phyloP scores from a whole-genome alignment of 2,329 filamentous ascomycete genomes.

The Didymella pinodella region DNA sequence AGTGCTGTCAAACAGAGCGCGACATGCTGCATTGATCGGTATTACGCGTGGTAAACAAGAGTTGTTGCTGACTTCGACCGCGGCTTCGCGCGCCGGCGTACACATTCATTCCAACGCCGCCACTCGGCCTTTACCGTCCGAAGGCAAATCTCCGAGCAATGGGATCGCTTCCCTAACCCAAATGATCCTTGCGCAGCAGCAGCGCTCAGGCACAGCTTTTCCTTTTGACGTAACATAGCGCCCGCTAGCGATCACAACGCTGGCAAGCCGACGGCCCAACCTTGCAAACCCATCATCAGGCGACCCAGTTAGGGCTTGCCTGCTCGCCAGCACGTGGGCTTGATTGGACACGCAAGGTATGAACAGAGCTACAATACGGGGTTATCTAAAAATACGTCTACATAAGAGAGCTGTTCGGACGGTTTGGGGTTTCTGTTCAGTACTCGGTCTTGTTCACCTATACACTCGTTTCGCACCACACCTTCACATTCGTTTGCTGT shows the following conservation, averaged over 20 bases:
- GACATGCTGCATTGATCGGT: background rate
- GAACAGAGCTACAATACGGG: conserved; percentile 26
- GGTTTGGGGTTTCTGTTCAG: background rate
- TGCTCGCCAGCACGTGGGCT: conserved; percentile 10
- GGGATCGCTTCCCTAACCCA: conserved; percentile 4
- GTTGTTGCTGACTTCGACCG: background rate
- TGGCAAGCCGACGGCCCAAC: conserved; percentile 12
- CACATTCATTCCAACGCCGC: conserved; percentile 15
- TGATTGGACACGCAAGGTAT: conserved; percentile 26
- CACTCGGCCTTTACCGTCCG: conserved; percentile 6
- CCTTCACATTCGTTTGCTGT: conserved; percentile 12
- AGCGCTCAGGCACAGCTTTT: conserved; percentile 19
- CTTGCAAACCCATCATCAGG: conserved; percentile 13
- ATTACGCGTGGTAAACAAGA: background rate
- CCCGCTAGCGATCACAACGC: conserved; percentile 24
- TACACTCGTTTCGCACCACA: conserved; percentile 8
- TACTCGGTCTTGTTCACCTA: conserved; percentile 7
- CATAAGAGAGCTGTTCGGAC: conserved; percentile 18
- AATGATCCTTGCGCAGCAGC: conserved; percentile 20
- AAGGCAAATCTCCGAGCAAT: conserved; percentile 20
- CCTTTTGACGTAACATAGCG: conserved; percentile 28
- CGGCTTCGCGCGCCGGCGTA: conserved; percentile 10
- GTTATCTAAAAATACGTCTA: conserved; percentile 21
- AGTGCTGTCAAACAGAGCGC: background rate
- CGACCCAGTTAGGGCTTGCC: conserved; percentile 5